A percentile compares a stretch with the other conserved stretches of the same genome.
Conservation (phyloP, 345 rosid species). For the Lepidium africanum region DNA sequence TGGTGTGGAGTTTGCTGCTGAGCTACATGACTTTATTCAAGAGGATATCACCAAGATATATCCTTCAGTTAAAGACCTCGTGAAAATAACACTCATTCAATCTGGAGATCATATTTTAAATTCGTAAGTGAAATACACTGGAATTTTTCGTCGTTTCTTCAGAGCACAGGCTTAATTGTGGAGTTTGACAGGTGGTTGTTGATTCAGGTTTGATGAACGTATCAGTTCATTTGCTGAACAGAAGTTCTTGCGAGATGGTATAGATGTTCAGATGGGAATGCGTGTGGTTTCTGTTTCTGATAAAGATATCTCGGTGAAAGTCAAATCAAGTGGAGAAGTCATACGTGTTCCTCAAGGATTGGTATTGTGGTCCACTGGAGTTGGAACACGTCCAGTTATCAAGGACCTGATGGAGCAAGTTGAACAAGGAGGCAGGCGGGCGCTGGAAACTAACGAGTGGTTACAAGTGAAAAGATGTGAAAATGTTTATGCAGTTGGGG, state of each 20-base stretch:
- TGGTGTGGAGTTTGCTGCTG: conserved; percentile 99
- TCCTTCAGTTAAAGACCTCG: conserved; percentile 63
- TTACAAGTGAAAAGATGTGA: conserved; percentile 73
- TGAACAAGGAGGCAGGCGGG: conserved; percentile 76
- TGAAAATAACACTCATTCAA: conserved; percentile 69
- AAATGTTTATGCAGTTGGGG: conserved; percentile 83
- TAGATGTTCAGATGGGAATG: conserved; percentile 74
- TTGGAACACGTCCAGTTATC: conserved; percentile 72
- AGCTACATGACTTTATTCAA: conserved; percentile 72
- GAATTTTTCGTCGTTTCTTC: background rate
- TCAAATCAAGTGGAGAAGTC: conserved; percentile 55
- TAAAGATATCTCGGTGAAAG: conserved; percentile 60
- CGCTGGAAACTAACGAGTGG: conserved; percentile 85
- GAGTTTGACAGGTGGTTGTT: background rate
- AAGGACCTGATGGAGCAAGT: conserved; percentile 83
- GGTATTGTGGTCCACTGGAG: conserved; percentile 92
- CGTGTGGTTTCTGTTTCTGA: conserved; percentile 71
- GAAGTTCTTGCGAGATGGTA: conserved; percentile 78
- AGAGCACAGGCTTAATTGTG: background rate
- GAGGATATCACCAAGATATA: conserved; percentile 73
- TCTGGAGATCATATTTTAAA: conserved; percentile 96
- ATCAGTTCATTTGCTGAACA: conserved; percentile 83
- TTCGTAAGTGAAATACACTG: conserved; percentile 36
- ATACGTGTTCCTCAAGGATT: conserved; percentile 69
- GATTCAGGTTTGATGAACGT: conserved; percentile 76